Evolutionary conservation across 73 alveolate species (phyloP).

Genomic region (Paramecium primaurelia): DNA sequence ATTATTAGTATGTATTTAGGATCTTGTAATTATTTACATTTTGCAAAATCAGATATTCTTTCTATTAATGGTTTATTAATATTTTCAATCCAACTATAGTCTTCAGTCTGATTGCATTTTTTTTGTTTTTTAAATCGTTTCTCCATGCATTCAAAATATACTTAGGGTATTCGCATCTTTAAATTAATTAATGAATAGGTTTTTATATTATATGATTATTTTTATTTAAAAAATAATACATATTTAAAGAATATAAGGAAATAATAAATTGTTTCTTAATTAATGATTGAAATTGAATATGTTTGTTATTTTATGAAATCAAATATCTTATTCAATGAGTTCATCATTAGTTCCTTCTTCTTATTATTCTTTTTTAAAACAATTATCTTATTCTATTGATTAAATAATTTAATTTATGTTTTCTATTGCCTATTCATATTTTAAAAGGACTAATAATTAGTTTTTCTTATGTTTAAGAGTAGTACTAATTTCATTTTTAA

Average conservation of each 20-base stretch:
- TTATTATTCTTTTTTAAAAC: background rate
- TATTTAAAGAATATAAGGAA: background rate
- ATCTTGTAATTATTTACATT: background rate
- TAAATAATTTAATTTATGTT: background rate
- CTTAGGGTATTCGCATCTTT: conserved; percentile 6
- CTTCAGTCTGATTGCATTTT: background rate
- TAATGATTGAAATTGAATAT: background rate
- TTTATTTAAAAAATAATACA: too few relatives aligned
- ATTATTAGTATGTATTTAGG: background rate
- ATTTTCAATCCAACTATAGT: background rate
- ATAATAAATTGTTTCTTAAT: background rate
- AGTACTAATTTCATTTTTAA: background rate
- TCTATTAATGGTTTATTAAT: background rate
- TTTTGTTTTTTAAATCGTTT: background rate
- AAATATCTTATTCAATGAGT: background rate
- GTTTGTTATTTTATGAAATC: background rate
- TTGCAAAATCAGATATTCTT: background rate
- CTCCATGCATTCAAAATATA: background rate
- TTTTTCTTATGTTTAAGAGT: background rate
- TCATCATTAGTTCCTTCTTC: conserved; percentile 28
- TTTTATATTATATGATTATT: too few relatives aligned
- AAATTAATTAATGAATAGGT: too few relatives aligned
- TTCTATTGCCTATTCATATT: background rate
- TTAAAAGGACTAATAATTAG: background rate
- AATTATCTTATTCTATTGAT: background rate